Evolutionary conservation across 768 basidiomycete genomes (phyloP).

Genomic region (Rhodotorula babjevae): DNA sequence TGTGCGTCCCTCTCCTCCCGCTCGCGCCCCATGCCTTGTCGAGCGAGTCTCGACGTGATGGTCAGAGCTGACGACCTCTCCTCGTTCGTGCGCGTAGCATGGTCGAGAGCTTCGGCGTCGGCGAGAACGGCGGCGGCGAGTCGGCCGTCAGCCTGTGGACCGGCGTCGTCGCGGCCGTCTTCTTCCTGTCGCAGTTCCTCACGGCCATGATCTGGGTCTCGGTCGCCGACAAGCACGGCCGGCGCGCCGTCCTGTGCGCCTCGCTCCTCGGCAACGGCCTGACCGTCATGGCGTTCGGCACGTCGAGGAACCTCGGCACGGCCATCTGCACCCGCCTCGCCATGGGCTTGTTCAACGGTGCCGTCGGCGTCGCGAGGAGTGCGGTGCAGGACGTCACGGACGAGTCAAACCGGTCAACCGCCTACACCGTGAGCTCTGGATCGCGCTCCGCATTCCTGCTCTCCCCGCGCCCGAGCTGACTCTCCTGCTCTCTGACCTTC

Average conservation of each 20-base stretch:
- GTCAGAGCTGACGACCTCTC: not conserved
- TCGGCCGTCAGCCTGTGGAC: slow-evolving; percentile 85
- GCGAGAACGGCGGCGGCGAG: slow-evolving; percentile 66
- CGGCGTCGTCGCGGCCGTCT: slow-evolving; percentile 65
- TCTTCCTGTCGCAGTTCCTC: slow-evolving; percentile 91
- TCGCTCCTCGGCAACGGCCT: slow-evolving; percentile 80
- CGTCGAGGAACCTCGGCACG: slow-evolving; percentile 44
- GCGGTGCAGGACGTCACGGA: slow-evolving; percentile 83
- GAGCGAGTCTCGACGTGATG: not conserved
- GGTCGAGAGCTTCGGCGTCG: slow-evolving; percentile 46
- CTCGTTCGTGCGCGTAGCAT: slow-evolving; percentile 1
- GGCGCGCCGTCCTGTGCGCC: slow-evolving; percentile 73
- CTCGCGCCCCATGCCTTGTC: too few species aligned
- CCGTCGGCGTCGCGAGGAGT: slow-evolving; percentile 89
- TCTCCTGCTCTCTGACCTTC: not conserved
- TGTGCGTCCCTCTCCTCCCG: slow-evolving; percentile 53
- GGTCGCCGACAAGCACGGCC: slow-evolving; percentile 86
- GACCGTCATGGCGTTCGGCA: slow-evolving; percentile 73
- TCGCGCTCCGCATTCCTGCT: too few species aligned
- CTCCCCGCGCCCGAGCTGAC: slow-evolving; percentile 53
- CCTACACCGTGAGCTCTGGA: slow-evolving; percentile 65
- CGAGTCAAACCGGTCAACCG: slow-evolving; percentile 83
- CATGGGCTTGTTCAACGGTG: slow-evolving; percentile 50
- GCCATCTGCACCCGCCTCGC: slow-evolving; percentile 31
- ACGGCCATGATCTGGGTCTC: slow-evolving; percentile 95